Evolutionary conservation across 495 filamentous ascomycete species (phyloP).

Genomic region (Thozetella sp.): DNA sequence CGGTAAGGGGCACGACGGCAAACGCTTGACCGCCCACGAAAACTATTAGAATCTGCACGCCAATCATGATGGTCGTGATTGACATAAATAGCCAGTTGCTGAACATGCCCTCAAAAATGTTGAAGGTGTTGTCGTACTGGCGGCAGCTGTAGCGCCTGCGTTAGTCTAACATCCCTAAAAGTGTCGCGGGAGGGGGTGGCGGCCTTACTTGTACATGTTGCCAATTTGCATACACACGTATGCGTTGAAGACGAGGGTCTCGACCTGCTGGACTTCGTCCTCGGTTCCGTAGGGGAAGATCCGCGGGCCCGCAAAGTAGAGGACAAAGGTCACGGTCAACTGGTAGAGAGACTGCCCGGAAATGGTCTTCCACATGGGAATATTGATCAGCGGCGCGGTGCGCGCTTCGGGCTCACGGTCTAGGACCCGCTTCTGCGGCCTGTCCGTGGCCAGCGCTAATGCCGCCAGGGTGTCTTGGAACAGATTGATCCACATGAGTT

Average conservation of each 20-base stretch:
- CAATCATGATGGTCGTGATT: constrained; percentile 79
- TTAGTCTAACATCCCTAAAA: constrained; percentile 38
- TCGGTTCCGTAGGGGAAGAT: constrained; percentile 60
- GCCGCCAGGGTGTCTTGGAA: constrained; percentile 97
- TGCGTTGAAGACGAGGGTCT: constrained; percentile 84
- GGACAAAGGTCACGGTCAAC: constrained; percentile 73
- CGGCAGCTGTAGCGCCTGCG: constrained; percentile 44
- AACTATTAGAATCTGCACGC: constrained; percentile 76
- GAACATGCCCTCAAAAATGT: constrained; percentile 78
- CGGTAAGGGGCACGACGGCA: constrained; percentile 52
- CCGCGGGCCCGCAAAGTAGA: constrained; percentile 70
- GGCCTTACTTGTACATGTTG: constrained; percentile 75
- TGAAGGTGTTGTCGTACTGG: constrained; percentile 84
- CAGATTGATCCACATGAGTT: constrained; percentile 89
- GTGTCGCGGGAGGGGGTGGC: constrained; percentile 7
- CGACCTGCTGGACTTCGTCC: constrained; percentile 40
- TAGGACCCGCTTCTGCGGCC: constrained; percentile 69
- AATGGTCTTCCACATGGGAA: constrained; percentile 95
- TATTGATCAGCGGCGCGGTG: constrained; percentile 73
- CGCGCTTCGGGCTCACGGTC: constrained; percentile 77
- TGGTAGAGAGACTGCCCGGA: constrained; percentile 84
- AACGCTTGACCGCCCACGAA: constrained; percentile 70
- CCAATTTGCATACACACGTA: constrained; percentile 97
- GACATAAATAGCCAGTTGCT: constrained; percentile 77
- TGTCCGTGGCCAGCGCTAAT: constrained; percentile 88